phyloP scores from a whole-genome alignment of 1,139 yeast genomes.

The Kodamaea plutei region DNA sequence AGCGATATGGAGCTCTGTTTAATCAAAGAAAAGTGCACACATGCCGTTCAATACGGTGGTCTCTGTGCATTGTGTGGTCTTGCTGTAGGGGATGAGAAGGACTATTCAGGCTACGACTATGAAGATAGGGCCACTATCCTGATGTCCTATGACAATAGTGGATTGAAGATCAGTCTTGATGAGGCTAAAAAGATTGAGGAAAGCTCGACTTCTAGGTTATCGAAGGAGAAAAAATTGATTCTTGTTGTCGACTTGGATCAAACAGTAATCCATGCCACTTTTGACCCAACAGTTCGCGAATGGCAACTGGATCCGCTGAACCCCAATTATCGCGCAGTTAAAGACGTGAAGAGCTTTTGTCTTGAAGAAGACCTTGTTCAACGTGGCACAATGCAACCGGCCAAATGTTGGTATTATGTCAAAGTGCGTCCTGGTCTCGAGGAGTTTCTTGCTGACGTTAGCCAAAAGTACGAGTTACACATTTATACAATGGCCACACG shows the following conservation, averaged over 20 bases:
- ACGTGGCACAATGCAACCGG: constrained; percentile 40
- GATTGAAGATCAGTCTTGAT: constrained; percentile 73
- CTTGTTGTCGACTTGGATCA: constrained; percentile 96
- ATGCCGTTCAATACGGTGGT: constrained; percentile 94
- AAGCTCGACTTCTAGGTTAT: constrained; percentile 56
- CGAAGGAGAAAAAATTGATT: constrained; percentile 65
- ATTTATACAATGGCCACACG: constrained; percentile 99
- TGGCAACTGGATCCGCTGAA: constrained; percentile 87
- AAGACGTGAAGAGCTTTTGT: constrained; percentile 74
- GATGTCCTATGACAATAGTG: constrained; percentile 89
- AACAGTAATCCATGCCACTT: constrained; percentile 96
- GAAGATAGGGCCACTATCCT: constrained; percentile 78
- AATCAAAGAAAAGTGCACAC: constrained; percentile 81
- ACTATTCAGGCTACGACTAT: constrained; percentile 70
- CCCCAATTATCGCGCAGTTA: constrained; percentile 80
- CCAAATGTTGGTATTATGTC: constrained; percentile 83
- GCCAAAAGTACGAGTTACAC: constrained; percentile 78
- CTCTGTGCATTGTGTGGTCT: constrained; percentile 92
- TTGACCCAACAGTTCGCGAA: constrained; percentile 94
- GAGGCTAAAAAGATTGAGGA: constrained; percentile 87
- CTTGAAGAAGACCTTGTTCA: constrained; percentile 72
- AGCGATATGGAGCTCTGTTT: constrained; percentile 47
- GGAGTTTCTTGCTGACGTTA: constrained; percentile 62
- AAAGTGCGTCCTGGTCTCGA: constrained; percentile 85
- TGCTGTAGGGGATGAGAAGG: constrained; percentile 75